Evolutionary conservation across 2,329 filamentous ascomycete genomes (phyloP).

Genomic region (Aureobasidium lini): DNA sequence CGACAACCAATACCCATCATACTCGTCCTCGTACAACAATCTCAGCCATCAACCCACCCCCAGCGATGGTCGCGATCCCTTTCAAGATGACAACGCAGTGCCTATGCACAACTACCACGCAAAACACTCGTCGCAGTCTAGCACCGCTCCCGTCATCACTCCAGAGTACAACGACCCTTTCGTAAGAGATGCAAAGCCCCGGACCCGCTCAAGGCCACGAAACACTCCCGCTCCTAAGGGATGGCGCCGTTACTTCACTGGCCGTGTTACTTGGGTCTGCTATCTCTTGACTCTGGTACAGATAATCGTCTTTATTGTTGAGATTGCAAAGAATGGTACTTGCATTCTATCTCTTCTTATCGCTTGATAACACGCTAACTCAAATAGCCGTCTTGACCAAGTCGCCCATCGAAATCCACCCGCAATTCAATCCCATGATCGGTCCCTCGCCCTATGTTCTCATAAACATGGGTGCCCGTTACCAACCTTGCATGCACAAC

Average conservation of each 20-base stretch:
- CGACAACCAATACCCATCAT: constrained; percentile 20
- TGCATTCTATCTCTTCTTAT: constrained; percentile 10
- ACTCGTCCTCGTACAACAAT: constrained; percentile 48
- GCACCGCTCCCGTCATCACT: constrained; percentile 33
- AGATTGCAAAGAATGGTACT: constrained; percentile 77
- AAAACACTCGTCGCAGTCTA: constrained; percentile 31
- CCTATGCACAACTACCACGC: constrained; percentile 33
- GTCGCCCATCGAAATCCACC: constrained; percentile 69
- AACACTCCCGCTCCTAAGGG: constrained; percentile 17
- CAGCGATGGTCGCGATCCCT: constrained; percentile 37
- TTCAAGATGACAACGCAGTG: constrained; percentile 41
- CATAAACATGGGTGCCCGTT: constrained; percentile 95
- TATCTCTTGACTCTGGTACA: constrained; percentile 73
- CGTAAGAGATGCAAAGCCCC: constrained; percentile 27
- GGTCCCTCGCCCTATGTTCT: constrained; percentile 83
- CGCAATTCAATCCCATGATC: constrained; percentile 93
- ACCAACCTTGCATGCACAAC: constrained; percentile 90
- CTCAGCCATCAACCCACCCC: constrained; percentile 40
- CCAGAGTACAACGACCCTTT: constrained; percentile 33
- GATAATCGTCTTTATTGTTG: constrained; percentile 77
- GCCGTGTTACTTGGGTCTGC: constrained; percentile 67
- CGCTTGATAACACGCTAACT: constrained; percentile 5
- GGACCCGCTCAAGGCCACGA: neutral
- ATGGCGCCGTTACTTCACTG: constrained; percentile 43
- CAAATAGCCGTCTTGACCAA: constrained; percentile 63